Conservation (phyloP, 768 basidiomycete species). For the Paxillus rubicundulus region DNA sequence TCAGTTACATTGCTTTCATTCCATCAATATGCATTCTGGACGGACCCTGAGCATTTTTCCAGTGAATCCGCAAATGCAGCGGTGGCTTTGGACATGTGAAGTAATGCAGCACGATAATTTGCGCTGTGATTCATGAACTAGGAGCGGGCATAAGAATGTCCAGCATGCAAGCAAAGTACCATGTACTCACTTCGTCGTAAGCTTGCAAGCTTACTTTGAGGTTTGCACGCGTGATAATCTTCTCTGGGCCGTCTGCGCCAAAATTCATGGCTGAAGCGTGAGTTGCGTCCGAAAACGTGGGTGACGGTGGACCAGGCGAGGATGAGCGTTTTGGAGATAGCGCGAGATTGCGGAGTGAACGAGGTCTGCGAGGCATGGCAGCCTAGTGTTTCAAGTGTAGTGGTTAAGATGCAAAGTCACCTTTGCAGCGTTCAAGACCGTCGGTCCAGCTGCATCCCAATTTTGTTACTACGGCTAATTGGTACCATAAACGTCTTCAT, state of each 20-base stretch:
- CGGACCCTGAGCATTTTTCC: slow-evolving; percentile 80
- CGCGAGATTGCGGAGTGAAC: slow-evolving; percentile 54
- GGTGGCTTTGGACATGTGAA: slow-evolving; percentile 79
- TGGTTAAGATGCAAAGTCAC: slow-evolving; percentile 13
- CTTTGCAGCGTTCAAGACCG: not conserved
- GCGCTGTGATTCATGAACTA: slow-evolving; percentile 77
- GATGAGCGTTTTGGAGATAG: slow-evolving; percentile 44
- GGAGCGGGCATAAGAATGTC: slow-evolving; percentile 19
- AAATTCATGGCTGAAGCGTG: slow-evolving; percentile 77
- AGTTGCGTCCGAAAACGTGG: slow-evolving; percentile 80
- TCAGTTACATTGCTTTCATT: not conserved
- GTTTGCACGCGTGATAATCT: slow-evolving; percentile 79
- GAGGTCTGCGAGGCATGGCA: slow-evolving; percentile 50
- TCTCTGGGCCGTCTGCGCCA: slow-evolving; percentile 69
- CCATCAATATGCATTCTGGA: slow-evolving; percentile 3
- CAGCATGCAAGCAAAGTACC: not conserved
- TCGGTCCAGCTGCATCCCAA: slow-evolving; percentile 3
- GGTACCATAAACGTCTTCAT: too few relatives aligned
- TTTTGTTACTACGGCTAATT: slow-evolving; percentile 14
- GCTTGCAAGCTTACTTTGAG: slow-evolving; percentile 75
- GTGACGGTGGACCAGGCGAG: slow-evolving; percentile 69
- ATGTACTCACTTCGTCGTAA: slow-evolving; percentile 69
- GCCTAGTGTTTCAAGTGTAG: slow-evolving; percentile 8
- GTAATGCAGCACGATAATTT: slow-evolving; percentile 75
- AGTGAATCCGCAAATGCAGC: slow-evolving; percentile 85